phyloP scores from a whole-genome alignment of 2,329 filamentous ascomycete genomes.

The Colletotrichum sp. region DNA sequence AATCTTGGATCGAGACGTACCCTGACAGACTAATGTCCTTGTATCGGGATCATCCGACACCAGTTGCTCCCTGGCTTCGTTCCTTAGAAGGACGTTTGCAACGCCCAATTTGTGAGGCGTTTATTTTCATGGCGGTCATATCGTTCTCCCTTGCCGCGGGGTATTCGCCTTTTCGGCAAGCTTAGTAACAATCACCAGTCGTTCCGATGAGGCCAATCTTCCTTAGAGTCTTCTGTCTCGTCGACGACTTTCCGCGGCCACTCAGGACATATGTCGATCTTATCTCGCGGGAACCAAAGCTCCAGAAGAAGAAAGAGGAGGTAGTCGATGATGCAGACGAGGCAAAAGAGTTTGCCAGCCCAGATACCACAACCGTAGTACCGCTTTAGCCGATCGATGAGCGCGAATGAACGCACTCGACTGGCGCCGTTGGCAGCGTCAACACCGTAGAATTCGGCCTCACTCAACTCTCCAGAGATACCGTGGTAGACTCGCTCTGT shows the following conservation, averaged over 20 bases:
- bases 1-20: not conserved
- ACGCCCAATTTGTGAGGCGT: not conserved
- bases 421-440: conserved; percentile 74
- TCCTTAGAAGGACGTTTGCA: not conserved
- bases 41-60: not conserved
- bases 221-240: conserved; percentile 25
- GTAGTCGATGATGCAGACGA: conserved; percentile 94
- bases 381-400: conserved; percentile 93
- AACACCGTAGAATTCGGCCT: conserved; percentile 88
- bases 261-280: conserved; percentile 87
- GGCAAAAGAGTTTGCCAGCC: conserved; percentile 96
- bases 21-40: not conserved
- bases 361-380: conserved; percentile 99
- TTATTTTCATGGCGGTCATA: not conserved
- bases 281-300: conserved; percentile 81
- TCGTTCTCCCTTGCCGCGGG: not conserved
- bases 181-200: not conserved
- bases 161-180: not conserved
- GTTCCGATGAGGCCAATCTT: not conserved
- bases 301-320: conserved; percentile 88
- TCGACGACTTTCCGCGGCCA: conserved; percentile 80
- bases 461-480: conserved; percentile 83
- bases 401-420: conserved; percentile 82
- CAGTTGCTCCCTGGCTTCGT: not conserved
- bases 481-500: conserved; percentile 96